These are phyloP conservation scores for Penicillium crustosum DNA, from an alignment of 2,329 filamentous ascomycete genomes.

Conservation along the genomic window DNA sequence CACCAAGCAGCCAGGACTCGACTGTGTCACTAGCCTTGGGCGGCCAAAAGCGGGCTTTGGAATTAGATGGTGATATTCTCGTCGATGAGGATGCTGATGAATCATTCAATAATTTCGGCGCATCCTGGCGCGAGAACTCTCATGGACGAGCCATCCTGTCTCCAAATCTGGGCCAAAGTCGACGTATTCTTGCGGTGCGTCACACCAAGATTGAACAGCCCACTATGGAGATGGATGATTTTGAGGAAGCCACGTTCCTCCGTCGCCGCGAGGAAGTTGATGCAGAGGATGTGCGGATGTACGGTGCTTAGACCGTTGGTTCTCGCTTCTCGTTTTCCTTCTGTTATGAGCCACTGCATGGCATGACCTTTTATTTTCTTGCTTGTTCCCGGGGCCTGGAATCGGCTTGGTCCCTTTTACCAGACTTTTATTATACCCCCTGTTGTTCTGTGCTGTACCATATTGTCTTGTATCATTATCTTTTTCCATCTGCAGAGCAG, in stretches of 20 bases:
- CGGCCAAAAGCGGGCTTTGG: conserved; percentile 47
- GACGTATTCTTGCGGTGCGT: conserved; percentile 22
- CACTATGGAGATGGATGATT: conserved; percentile 40
- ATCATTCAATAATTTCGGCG: conserved; percentile 17
- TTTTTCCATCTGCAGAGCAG: neutral
- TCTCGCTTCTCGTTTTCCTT: neutral
- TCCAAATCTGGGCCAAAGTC: conserved; percentile 33
- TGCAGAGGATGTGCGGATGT: conserved; percentile 35
- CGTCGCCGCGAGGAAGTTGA: conserved; percentile 14
- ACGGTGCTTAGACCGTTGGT: conserved; percentile 29
- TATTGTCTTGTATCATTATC: neutral
- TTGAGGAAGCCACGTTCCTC: conserved; percentile 4
- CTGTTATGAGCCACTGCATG: neutral
- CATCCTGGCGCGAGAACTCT: conserved; percentile 30
- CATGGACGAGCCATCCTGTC: conserved; percentile 34
- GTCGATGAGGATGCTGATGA: conserved; percentile 41
- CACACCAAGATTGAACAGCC: conserved; percentile 3
- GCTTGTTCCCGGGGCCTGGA: neutral
- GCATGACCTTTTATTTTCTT: neutral
- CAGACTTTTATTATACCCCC: conserved; percentile 4
- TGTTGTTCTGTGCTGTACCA: neutral
- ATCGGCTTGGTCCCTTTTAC: neutral
- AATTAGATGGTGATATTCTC: conserved; percentile 39
- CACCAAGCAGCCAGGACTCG: conserved; percentile 43
- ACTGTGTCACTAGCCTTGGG: conserved; percentile 29